Conservation (phyloP, 2,329 filamentous ascomycete species). For the Scopulariopsis brevicaulis region DNA sequence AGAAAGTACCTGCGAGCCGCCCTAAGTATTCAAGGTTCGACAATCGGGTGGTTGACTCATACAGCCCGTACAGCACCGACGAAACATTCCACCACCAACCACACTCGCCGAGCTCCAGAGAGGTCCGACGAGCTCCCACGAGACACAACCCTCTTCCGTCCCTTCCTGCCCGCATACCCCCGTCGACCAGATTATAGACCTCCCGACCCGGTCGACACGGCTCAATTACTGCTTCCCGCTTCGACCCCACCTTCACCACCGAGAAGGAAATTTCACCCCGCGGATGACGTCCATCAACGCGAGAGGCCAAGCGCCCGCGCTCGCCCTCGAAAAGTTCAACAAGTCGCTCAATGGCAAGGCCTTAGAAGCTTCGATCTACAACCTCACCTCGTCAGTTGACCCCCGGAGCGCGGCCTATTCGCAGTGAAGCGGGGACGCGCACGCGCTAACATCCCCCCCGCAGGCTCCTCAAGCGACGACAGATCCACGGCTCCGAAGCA, state of each 20-base stretch:
- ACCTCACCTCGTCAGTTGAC: slow-evolving; percentile 61
- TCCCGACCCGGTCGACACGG: neutral
- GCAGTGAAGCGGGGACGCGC: neutral
- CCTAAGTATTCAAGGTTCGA: neutral
- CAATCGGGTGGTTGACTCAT: neutral
- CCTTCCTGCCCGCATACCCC: neutral
- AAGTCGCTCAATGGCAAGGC: slow-evolving; percentile 65
- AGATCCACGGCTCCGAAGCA: slow-evolving; percentile 77
- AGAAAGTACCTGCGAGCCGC: neutral
- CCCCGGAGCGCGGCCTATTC: neutral
- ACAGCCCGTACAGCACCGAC: neutral
- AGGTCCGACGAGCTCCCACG: neutral
- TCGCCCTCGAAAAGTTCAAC: slow-evolving; percentile 63
- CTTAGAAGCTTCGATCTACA: slow-evolving; percentile 74
- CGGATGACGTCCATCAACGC: slow-evolving; percentile 3
- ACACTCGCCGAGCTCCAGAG: neutral
- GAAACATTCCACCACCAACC: neutral
- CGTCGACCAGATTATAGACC: neutral
- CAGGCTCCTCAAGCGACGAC: slow-evolving; percentile 79
- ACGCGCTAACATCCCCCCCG: neutral
- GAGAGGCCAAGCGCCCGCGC: slow-evolving; percentile 40
- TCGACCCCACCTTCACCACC: neutral
- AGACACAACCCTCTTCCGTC: neutral
- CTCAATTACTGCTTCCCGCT: neutral
- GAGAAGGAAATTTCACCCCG: neutral